These are phyloP conservation scores for Inga laurina DNA, from an alignment of 306 rosid genomes.

Conservation along the genomic window DNA sequence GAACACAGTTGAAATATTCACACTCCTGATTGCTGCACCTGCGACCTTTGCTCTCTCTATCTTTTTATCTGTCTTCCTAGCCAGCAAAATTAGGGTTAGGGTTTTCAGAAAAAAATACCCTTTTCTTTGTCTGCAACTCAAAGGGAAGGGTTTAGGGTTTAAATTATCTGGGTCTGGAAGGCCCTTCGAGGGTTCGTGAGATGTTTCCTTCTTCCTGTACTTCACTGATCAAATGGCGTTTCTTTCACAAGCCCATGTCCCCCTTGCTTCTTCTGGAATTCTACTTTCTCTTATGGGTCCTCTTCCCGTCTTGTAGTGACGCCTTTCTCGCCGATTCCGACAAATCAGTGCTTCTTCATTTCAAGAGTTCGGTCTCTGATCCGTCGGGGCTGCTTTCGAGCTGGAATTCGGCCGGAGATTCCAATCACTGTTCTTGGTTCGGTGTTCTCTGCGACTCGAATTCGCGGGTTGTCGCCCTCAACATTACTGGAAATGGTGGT, in stretches of 20 bases:
- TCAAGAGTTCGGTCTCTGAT: constrained; percentile 67
- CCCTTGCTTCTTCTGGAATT: constrained; percentile 28
- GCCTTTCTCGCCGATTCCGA: constrained; percentile 54
- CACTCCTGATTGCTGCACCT: constrained; percentile 26
- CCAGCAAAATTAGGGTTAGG: constrained; percentile 65
- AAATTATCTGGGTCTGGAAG: constrained; percentile 25
- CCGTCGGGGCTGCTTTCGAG: constrained; percentile 58
- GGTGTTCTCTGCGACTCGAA: constrained; percentile 69
- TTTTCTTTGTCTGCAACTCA: constrained; percentile 35
- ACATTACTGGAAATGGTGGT: constrained; percentile 69
- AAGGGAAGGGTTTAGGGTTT: constrained; percentile 33
- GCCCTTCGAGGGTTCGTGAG: constrained; percentile 24
- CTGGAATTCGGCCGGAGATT: constrained; percentile 44
- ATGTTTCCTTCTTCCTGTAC: constrained; percentile 61
- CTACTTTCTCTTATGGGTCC: constrained; percentile 23
- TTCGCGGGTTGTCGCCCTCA: constrained; percentile 66
- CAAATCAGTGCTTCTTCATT: constrained; percentile 65
- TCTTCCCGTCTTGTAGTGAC: constrained; percentile 11
- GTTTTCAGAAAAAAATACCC: constrained; percentile 46
- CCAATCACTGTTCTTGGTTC: constrained; percentile 58
- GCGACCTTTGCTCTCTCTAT: neutral
- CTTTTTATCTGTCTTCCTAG: neutral
- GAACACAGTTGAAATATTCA: constrained; percentile 51
- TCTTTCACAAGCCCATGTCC: constrained; percentile 26
- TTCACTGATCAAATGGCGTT: constrained; percentile 49